phyloP scores from a whole-genome alignment of 805 yeast species.

The Lipomyces yamanashiensis region DNA sequence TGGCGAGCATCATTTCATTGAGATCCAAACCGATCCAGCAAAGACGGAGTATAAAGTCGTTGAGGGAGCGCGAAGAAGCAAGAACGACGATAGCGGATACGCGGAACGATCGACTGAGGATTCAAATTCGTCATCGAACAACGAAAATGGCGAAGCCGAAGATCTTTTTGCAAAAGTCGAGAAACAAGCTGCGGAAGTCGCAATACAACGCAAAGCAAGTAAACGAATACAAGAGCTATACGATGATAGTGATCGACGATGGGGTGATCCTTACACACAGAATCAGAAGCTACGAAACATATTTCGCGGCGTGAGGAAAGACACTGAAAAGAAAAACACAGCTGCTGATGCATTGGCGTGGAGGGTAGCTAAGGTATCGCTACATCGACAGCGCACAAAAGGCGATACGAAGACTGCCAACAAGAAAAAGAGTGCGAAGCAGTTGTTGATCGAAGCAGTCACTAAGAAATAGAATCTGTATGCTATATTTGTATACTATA shows the following conservation, averaged over 20 bases:
- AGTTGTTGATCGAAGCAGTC: constrained; percentile 4
- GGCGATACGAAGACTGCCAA: background rate
- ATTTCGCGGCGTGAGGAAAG: constrained; percentile 34
- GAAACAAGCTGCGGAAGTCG: constrained; percentile 18
- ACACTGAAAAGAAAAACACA: constrained; percentile 9
- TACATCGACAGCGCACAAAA: constrained; percentile 31
- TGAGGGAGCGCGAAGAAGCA: constrained; percentile 38
- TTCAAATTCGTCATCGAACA: background rate
- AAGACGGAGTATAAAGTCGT: constrained; percentile 40
- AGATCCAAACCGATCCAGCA: constrained; percentile 44
- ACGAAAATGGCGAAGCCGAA: constrained; percentile 3
- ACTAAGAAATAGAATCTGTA: background rate
- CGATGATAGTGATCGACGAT: constrained; percentile 31
- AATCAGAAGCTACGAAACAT: constrained; percentile 39
- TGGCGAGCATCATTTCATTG: constrained; percentile 29
- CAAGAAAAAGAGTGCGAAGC: constrained; percentile 1
- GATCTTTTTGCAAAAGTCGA: constrained; percentile 39
- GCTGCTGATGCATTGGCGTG: constrained; percentile 33
- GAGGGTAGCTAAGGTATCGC: constrained; percentile 29
- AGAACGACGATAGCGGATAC: constrained; percentile 25
- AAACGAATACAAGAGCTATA: constrained; percentile 33
- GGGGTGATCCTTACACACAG: constrained; percentile 40
- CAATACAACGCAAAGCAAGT: constrained; percentile 13
- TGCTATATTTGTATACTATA: background rate
- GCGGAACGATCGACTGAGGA: background rate